phyloP scores from a whole-genome alignment of 2,329 filamentous ascomycete species.

The Aspergillus luchuensis region DNA sequence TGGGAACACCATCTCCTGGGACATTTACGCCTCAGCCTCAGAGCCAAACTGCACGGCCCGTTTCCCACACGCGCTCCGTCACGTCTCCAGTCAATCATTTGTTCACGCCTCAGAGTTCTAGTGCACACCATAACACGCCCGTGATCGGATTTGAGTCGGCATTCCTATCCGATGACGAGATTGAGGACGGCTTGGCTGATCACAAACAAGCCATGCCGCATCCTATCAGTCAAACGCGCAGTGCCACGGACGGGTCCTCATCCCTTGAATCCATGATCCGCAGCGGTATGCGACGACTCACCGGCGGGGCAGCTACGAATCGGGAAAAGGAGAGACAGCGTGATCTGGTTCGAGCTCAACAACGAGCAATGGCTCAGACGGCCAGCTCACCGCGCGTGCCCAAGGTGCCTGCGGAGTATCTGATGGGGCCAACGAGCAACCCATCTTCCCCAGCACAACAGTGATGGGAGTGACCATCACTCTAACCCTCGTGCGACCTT shows the following conservation, averaged over 20 bases:
- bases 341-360: conserved; percentile 46
- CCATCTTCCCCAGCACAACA: conserved; percentile 37
- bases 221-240: conserved; percentile 32
- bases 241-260: conserved; percentile 44
- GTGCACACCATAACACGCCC: conserved; percentile 57
- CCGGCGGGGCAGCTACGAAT: conserved; percentile 43
- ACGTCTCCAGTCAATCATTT: conserved; percentile 71
- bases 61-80: conserved; percentile 76
- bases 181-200: conserved; percentile 77
- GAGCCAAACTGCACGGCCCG: conserved; percentile 57
- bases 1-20: conserved; percentile 51
- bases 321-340: conserved; percentile 50
- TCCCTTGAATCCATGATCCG: conserved; percentile 49
- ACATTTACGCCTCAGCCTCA: conserved; percentile 40
- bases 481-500: neutral
- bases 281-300: conserved; percentile 51
- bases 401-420: conserved; percentile 51
- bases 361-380: conserved; percentile 43
- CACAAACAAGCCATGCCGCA: conserved; percentile 35
- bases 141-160: conserved; percentile 53
- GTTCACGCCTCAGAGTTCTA: conserved; percentile 46
- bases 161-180: conserved; percentile 75
- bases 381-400: conserved; percentile 48
- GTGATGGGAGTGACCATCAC: neutral
- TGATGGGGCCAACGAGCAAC: conserved; percentile 41